Percentiles rank a stretch among this genome's conserved stretches.
Conservation (phyloP, 208 protist species). For the Novymonas esmeraldas region DNA sequence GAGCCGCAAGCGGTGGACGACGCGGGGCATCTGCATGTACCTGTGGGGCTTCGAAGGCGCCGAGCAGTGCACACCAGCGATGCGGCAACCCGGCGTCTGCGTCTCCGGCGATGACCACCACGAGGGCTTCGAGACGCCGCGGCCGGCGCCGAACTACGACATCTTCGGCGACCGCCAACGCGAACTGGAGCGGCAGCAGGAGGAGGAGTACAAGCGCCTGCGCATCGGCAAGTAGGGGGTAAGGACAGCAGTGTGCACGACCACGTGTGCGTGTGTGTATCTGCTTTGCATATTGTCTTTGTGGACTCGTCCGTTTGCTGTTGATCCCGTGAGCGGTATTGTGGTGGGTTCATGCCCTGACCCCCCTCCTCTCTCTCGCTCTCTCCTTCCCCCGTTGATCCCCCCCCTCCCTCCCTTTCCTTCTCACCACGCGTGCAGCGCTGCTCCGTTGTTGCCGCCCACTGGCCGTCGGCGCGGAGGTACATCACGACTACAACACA, state of each 20-base stretch:
- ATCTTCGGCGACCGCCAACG: slow-evolving; percentile 79
- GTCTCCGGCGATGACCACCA: slow-evolving; percentile 78
- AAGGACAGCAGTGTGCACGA: background rate
- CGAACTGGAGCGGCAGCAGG: slow-evolving; percentile 35
- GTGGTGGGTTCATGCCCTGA: too few species aligned
- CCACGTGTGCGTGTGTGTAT: background rate
- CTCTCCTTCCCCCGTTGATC: background rate
- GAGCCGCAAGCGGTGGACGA: slow-evolving; percentile 71
- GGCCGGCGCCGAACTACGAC: slow-evolving; percentile 67
- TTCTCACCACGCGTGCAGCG: background rate
- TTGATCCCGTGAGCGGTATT: background rate
- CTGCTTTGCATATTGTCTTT: background rate
- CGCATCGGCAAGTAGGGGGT: slow-evolving; percentile 17
- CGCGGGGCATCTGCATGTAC: slow-evolving; percentile 69
- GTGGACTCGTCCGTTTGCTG: background rate
- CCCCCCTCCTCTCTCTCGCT: background rate
- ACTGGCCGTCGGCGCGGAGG: too few species aligned
- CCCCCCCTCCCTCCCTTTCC: background rate
- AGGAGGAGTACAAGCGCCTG: slow-evolving; percentile 24
- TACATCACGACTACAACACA: too few species aligned
- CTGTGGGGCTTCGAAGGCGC: slow-evolving; percentile 77
- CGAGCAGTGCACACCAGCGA: slow-evolving; percentile 62
- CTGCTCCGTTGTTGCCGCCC: too few species aligned
- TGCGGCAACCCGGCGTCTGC: slow-evolving; percentile 71
- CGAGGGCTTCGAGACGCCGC: slow-evolving; percentile 62